Base-by-base conservation (phyloP, 1,284 basidiomycete species). In the Ceratorhiza oryzae-sativae region DNA sequence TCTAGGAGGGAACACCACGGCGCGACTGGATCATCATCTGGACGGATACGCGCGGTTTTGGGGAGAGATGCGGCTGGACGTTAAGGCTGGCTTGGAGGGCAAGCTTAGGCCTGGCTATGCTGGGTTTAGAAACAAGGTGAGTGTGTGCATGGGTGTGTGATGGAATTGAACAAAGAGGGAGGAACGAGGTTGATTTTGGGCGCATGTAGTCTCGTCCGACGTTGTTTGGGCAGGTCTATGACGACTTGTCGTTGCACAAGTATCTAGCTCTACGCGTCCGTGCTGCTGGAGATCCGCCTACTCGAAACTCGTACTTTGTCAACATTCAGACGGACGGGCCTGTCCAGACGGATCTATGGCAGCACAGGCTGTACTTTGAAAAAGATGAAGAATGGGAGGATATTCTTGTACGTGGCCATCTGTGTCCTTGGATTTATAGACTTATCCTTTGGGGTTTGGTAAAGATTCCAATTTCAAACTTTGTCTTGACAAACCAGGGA, bases 241-340 rank as follows among this genome's bases (percentile, higher is more conserved):
- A 95, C 79, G 92, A 96, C 80, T 88, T 92, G 32, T 90, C 90
- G 25, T 84, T 86, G 49, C 90, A 95, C 77, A 85, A 87, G 20
- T 96, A 89, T 79, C 85, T 97, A 13, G 88, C 90, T 0, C 80
- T 97, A 58, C 88, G 93, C 2, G 82, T 96, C 2, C 88, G 92
- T 32, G 84, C 87, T 36, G 86, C 83, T 0, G 91, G 92, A 0
- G 88, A 92, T 73, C 86, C 87, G 18, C 83, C 85, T 53, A 91
- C 90, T 18, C 85, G 87, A 73, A 88, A 87, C 75, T 91, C 91
- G 6, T 94, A 93, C 80, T 94, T 91, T 77, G 92, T 94, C 72
- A 97, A 97, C 79, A 81, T 97, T 36, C 94, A 96, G 79, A 95
- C 94, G 1, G 91, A 92, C 1, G 82, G 82, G 1, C 88, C 90